These are phyloP conservation scores for Withania somnifera DNA, from an alignment of 305 asterid genomes.

Conservation along the genomic window DNA sequence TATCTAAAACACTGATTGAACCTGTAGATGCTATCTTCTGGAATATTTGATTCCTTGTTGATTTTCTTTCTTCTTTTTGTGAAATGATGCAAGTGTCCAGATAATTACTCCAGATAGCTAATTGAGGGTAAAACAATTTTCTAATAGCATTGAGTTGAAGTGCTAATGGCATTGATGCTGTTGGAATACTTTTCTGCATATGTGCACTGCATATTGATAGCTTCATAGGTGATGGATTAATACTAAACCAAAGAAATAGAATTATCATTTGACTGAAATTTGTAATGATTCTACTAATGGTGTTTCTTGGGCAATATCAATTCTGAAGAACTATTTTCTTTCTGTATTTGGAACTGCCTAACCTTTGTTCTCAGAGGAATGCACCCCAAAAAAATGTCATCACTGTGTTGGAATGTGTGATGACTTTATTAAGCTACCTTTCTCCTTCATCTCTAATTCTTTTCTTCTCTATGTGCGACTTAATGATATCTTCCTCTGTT, in stretches of 20 bases:
- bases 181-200: neutral
- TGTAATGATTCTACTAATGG: neutral
- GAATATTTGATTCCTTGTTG: neutral
- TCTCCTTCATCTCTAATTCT: neutral
- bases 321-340: neutral
- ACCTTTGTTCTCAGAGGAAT: neutral
- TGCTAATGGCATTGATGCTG: neutral
- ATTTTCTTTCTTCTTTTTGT: neutral
- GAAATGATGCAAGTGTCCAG: neutral
- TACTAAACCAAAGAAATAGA: neutral
- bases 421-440: neutral
- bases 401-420: neutral
- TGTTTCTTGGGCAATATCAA: neutral
- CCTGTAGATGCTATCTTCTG: neutral
- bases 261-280: neutral
- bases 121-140: neutral
- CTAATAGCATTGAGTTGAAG: neutral
- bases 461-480: neutral
- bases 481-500: neutral
- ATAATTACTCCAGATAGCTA: neutral
- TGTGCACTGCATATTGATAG: neutral
- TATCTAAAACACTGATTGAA: neutral
- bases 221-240: neutral
- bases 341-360: neutral
- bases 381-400: neutral